These are phyloP conservation scores for Annulohypoxylon nitens DNA, from an alignment of 495 filamentous ascomycete genomes.

Conservation along the genomic window DNA sequence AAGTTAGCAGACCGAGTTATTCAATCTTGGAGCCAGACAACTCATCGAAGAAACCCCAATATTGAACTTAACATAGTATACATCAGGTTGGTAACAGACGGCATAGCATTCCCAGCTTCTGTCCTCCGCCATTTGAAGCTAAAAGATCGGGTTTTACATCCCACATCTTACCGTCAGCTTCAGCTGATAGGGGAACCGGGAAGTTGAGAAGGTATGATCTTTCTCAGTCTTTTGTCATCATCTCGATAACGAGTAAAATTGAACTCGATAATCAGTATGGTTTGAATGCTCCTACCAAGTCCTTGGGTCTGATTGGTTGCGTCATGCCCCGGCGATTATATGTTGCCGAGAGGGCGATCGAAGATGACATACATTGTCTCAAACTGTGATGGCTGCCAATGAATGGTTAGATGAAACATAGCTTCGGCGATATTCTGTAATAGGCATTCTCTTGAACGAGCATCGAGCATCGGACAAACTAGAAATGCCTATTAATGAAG, in stretches of 20 bases:
- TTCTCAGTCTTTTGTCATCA: not conserved
- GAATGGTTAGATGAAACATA: not conserved
- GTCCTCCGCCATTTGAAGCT: conserved; percentile 22
- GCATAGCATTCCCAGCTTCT: conserved; percentile 14
- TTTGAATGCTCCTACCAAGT: not conserved
- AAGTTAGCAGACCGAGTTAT: conserved; percentile 13
- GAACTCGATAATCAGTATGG: not conserved
- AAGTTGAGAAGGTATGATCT: not conserved
- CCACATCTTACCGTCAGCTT: conserved; percentile 1
- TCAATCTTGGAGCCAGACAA: conserved; percentile 14
- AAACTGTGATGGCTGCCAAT: not conserved
- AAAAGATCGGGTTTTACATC: conserved; percentile 8
- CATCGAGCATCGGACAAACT: conserved; percentile 7
- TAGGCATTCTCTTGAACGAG: not conserved
- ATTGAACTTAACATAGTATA: not conserved
- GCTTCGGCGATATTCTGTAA: not conserved
- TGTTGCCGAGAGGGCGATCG: conserved; percentile 12
- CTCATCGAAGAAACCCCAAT: not conserved
- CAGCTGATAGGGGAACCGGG: conserved; percentile 1
- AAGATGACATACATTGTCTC: conserved; percentile 5
- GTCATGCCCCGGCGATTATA: conserved; percentile 1
- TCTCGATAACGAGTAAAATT: not conserved
- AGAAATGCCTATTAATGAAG: not conserved
- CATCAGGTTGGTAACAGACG: conserved; percentile 2
- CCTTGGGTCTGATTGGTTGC: conserved; percentile 1